A percentile compares a stretch with the other conserved stretches of the same genome.
phyloP scores from a whole-genome alignment of 495 filamentous ascomycete species.

The Podospora conica region DNA sequence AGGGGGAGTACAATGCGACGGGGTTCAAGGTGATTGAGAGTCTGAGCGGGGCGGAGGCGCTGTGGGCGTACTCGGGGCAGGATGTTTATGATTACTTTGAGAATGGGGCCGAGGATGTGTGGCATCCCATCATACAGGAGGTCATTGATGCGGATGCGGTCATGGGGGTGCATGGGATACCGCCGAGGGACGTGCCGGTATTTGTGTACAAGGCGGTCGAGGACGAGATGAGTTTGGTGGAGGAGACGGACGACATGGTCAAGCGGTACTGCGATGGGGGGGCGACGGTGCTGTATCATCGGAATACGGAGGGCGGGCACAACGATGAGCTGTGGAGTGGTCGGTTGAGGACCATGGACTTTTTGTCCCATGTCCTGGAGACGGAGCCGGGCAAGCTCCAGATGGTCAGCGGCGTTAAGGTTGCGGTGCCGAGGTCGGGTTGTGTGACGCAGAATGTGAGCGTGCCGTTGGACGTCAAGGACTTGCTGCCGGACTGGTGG shows the following conservation, averaged over 20 bases:
- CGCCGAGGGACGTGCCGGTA: constrained; percentile 36
- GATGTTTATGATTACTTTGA: constrained; percentile 37
- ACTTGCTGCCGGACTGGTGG: constrained; percentile 18
- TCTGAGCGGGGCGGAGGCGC: constrained; percentile 21
- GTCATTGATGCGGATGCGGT: constrained; percentile 27
- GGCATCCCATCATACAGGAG: constrained; percentile 20
- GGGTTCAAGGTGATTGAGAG: constrained; percentile 27
- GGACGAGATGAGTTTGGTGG: constrained; percentile 42
- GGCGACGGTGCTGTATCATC: constrained; percentile 35
- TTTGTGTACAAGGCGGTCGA: constrained; percentile 47
- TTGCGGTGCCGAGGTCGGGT: constrained; percentile 9
- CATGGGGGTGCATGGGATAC: constrained; percentile 38
- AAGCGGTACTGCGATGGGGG: constrained; percentile 33
- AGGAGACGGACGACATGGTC: constrained; percentile 42
- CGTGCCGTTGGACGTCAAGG: constrained; percentile 13
- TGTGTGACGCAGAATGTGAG: constrained; percentile 16
- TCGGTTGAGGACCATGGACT: constrained; percentile 17
- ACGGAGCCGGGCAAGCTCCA: not conserved
- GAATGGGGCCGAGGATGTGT: constrained; percentile 25
- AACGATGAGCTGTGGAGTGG: constrained; percentile 25
- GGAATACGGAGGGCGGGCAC: constrained; percentile 36
- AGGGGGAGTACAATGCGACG: constrained; percentile 25
- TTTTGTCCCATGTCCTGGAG: constrained; percentile 20
- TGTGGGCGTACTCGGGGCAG: constrained; percentile 24
- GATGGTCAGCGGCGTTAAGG: constrained; percentile 4